Base-by-base conservation (phyloP, 1,139 yeast species). In the Trichomonascaceae sp. region DNA sequence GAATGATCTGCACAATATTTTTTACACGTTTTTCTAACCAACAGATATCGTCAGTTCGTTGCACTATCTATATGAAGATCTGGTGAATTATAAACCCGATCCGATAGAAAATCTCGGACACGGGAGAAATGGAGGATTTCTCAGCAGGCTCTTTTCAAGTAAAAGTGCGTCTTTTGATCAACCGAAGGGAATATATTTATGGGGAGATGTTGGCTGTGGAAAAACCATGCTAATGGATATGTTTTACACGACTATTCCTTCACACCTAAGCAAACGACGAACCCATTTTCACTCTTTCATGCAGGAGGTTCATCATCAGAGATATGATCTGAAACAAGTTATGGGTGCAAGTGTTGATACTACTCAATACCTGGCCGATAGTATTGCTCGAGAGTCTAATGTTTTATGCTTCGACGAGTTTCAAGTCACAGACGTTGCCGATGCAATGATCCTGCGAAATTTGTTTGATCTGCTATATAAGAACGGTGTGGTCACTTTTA, bases 141-240 rank as follows among this genome's bases (percentile, higher is more conserved):
- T 55, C 18, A 43, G 49, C 19, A 36, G 30, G 32, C 27, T 51
- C n/a, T 50, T 49, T 38, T 45, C 45, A 17, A 13, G 53, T 19
- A 38, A 45, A n/a, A 18, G 20, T n/a, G 5, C 18, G 8, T n/a
- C 38, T 13, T 50, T 18, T 22, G 32, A 36, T 19, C 68, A 65
- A 39, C 95, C 90, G 2, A 75, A 80, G 61, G 99, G 99, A 1
- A 85, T 93, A 15, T 93, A 93, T 67, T 76, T 93, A 27, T 93
- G 88, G 69, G 99, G 99, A 18, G 99, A 93, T 69, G 99, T 93
- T 47, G 99, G 99, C 3, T 90, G 98, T 71, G 99, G 99, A 9
- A 93, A 93, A 67, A 93, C 99, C 4, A 93, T 93, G 97, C 76
- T 93, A 59, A 91, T 93, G 98, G 99, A 93, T 70, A 76, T 93